phyloP scores from a whole-genome alignment of 1,139 yeast genomes.

The Magnusiomyces suaveolens region DNA sequence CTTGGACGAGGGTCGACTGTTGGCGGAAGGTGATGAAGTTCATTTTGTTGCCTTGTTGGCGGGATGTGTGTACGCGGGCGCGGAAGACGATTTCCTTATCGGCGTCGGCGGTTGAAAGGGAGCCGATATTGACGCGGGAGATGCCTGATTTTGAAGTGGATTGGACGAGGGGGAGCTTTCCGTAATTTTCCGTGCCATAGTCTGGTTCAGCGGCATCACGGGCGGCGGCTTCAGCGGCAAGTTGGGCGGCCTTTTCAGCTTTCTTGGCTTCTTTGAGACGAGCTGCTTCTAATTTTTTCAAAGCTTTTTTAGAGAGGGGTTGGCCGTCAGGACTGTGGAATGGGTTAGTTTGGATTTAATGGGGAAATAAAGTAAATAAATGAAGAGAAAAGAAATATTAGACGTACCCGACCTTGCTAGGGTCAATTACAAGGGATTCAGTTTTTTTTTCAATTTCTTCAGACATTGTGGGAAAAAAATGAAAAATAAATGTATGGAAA shows the following conservation, averaged over 20 bases:
- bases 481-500: background rate
- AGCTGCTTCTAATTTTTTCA: conserved; percentile 90
- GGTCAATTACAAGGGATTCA: conserved; percentile 20
- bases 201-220: conserved; percentile 72
- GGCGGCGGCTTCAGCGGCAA: conserved; percentile 80
- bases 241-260: conserved; percentile 83
- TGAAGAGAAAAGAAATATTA: too few relatives aligned
- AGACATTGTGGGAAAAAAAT: conserved; percentile 16
- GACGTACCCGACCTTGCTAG: conserved; percentile 38
- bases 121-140: conserved; percentile 47
- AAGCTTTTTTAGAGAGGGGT: conserved; percentile 90
- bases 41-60: conserved; percentile 95
- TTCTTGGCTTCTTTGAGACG: conserved; percentile 86
- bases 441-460: conserved; percentile 22
- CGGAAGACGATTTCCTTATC: conserved; percentile 76
- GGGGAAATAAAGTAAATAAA: conserved; percentile 6
- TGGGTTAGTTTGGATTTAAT: conserved; percentile 17
- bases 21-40: conserved; percentile 86
- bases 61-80: conserved; percentile 86
- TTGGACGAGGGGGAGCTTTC: conserved; percentile 80
- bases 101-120: conserved; percentile 51
- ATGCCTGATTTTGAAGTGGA: conserved; percentile 53
- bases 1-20: conserved; percentile 74
- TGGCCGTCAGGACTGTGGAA: conserved; percentile 55
- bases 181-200: conserved; percentile 80